Conservation (phyloP, 495 filamentous ascomycete species). For the Talaromyces adpressus region DNA sequence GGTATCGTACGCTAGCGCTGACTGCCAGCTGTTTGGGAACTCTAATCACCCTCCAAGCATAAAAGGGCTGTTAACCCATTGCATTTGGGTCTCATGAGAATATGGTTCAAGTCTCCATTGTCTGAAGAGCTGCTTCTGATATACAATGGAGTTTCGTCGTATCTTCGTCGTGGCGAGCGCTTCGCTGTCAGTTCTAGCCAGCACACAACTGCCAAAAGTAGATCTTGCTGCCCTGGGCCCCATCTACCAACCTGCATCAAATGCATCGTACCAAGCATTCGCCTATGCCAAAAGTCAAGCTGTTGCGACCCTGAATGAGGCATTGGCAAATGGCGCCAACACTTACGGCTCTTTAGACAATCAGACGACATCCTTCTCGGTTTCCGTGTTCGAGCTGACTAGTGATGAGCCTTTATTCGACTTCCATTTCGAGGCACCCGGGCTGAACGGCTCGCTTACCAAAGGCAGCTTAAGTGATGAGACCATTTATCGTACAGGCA, state of each 20-base stretch:
- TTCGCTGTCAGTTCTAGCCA: not conserved
- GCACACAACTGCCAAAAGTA: not conserved
- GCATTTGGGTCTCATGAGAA: not conserved
- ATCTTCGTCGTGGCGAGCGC: not conserved
- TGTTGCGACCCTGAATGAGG: not conserved
- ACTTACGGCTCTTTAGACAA: not conserved
- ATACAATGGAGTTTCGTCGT: not conserved
- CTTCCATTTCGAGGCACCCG: constrained; percentile 1
- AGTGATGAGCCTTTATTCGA: constrained; percentile 3
- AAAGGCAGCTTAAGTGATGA: constrained; percentile 23
- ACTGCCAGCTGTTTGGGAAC: not conserved
- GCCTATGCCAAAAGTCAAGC: not conserved
- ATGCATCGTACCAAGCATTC: not conserved
- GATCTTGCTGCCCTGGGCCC: not conserved
- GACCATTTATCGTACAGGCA: constrained; percentile 46
- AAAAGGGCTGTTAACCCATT: not conserved
- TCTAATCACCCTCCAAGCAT: not conserved
- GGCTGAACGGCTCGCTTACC: not conserved
- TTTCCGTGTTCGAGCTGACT: not conserved
- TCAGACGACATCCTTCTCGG: not conserved
- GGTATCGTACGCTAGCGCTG: not conserved
- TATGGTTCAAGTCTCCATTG: not conserved
- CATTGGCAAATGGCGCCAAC: not conserved
- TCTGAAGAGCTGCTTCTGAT: not conserved
- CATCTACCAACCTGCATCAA: not conserved